Evolutionary conservation across 495 filamentous ascomycete genomes (phyloP).

Genomic region (Podospora anserina): DNA sequence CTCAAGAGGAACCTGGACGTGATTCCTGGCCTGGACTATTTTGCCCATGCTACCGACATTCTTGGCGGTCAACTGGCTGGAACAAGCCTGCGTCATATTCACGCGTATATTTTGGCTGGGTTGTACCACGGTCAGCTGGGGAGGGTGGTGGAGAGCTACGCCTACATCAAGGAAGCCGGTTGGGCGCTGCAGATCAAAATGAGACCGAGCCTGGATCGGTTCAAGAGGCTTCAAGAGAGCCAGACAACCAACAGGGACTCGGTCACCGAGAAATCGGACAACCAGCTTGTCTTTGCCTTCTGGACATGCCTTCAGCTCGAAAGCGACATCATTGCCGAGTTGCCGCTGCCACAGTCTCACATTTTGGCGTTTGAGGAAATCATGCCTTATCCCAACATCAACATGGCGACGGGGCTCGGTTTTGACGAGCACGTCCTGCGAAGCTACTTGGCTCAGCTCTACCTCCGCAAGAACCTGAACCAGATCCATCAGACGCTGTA

Average conservation of each 20-base stretch:
- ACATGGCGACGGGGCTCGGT: conserved; percentile 39
- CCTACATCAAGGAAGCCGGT: conserved; percentile 78
- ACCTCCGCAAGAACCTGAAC: conserved; percentile 81
- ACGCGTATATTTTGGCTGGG: conserved; percentile 81
- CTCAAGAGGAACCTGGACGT: conserved; percentile 71
- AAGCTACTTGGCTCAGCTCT: conserved; percentile 83
- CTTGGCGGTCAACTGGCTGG: conserved; percentile 75
- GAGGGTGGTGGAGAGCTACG: conserved; percentile 83
- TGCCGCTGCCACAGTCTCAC: conserved; percentile 75
- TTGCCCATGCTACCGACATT: conserved; percentile 82
- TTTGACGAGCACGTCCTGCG: conserved; percentile 59
- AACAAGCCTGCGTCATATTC: conserved; percentile 74
- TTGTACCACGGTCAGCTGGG: conserved; percentile 86
- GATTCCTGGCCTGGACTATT: conserved; percentile 86
- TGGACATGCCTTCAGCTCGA: conserved; percentile 96
- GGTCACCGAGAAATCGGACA: conserved; percentile 43
- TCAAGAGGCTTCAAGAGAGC: conserved; percentile 36
- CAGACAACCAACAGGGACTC: conserved; percentile 7
- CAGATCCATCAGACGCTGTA: conserved; percentile 77
- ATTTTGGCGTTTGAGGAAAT: conserved; percentile 69
- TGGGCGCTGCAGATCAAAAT: conserved; percentile 72
- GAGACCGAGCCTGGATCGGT: conserved; percentile 53
- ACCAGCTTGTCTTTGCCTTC: conserved; percentile 71
- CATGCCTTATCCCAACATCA: conserved; percentile 60
- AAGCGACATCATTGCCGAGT: conserved; percentile 90